Conservation (phyloP, 2,329 filamentous ascomycete species). For the Cyclaneusma minus region DNA sequence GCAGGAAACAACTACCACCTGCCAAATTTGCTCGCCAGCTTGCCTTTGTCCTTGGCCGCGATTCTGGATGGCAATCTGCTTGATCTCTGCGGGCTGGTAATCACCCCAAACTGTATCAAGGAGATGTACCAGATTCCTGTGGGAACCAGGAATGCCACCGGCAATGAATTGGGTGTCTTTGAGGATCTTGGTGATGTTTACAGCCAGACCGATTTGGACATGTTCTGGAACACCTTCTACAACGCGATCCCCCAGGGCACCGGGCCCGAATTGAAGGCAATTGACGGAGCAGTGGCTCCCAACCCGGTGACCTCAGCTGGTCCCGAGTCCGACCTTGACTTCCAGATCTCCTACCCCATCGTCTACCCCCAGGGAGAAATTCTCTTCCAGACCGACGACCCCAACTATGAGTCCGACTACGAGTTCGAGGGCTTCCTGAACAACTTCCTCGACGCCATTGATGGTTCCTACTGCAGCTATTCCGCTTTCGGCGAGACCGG, state of each 20-base stretch:
- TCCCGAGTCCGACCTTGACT: conserved; percentile 26
- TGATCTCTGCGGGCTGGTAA: conserved; percentile 14
- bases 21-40: too few relatives aligned
- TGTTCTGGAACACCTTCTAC: conserved; percentile 20
- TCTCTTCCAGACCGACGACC: conserved; percentile 28
- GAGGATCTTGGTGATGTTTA: conserved; percentile 27
- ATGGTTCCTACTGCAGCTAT: conserved; percentile 30
- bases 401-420: conserved; percentile 22
- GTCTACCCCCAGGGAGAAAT: conserved; percentile 29
- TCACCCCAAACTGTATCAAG: conserved; percentile 26
- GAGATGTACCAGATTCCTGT: conserved; percentile 24
- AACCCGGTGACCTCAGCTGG: conserved; percentile 14
- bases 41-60: conserved; percentile 4
- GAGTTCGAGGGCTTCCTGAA: conserved; percentile 25
- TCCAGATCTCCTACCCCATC: conserved; percentile 27
- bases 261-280: conserved; percentile 20
- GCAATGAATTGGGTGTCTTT: conserved; percentile 27
- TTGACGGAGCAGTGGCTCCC: conserved; percentile 24
- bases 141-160: conserved; percentile 14
- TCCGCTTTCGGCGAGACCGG: conserved; percentile 32
- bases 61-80: conserved; percentile 6
- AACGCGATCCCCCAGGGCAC: conserved; percentile 23
- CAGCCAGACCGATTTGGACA: conserved; percentile 23
- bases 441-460: conserved; percentile 30
- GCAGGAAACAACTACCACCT: too few relatives aligned